Percentiles rank a stretch among this genome's conserved stretches.
Conservation (phyloP, 805 yeast genomes). For the Allodekkera sacchari region DNA sequence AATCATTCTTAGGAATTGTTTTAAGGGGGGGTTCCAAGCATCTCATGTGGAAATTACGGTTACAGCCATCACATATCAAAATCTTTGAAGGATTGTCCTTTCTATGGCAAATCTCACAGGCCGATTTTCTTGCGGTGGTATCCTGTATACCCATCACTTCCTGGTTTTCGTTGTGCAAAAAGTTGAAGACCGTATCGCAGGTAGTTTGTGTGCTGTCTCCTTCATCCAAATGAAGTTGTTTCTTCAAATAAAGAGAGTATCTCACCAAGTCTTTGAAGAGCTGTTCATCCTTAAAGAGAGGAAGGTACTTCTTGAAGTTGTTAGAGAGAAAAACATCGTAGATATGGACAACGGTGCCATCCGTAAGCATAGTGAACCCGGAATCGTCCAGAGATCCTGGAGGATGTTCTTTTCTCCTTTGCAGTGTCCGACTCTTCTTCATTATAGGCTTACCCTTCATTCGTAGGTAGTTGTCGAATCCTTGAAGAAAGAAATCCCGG, state of each 20-base stretch:
- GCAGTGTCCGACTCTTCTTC: background rate
- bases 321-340: constrained; percentile 22
- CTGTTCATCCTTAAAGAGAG: constrained; percentile 7
- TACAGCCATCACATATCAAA: constrained; percentile 68
- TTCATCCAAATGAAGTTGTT: constrained; percentile 13
- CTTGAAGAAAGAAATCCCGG: constrained; percentile 52
- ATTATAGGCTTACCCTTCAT: constrained; percentile 28
- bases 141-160: background rate
- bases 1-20: constrained; percentile 46
- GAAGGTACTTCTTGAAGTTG: constrained; percentile 3
- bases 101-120: constrained; percentile 35
- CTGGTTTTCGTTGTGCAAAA: background rate
- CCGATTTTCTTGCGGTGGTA: background rate
- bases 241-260: constrained; percentile 13
- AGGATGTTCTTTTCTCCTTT: constrained; percentile 3
- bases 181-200: no score
- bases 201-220: no score
- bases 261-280: constrained; percentile 9
- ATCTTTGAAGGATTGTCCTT: constrained; percentile 38
- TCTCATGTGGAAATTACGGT: constrained; percentile 53
- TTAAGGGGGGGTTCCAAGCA: constrained; percentile 56
- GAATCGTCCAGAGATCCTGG: constrained; percentile 3
- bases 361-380: constrained; percentile 9
- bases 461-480: constrained; percentile 47
- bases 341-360: constrained; percentile 19